Evolutionary conservation across 2,329 filamentous ascomycete species (phyloP).

Genomic region (Botrytis porri): DNA sequence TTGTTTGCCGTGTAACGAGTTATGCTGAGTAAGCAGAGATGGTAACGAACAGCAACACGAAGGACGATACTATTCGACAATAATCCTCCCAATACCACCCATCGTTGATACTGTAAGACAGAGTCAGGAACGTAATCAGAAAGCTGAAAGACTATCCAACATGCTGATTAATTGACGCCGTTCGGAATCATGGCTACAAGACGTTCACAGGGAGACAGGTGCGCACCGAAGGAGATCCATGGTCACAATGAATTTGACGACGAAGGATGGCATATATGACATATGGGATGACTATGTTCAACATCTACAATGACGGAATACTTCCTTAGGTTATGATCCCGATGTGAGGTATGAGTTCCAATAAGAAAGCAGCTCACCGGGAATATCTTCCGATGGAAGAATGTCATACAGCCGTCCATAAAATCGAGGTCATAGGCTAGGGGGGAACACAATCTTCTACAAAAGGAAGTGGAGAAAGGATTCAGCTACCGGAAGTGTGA

Average conservation of each 20-base stretch:
- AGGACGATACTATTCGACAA: not conserved
- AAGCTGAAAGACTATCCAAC: not conserved
- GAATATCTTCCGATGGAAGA: not conserved
- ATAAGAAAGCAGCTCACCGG: not conserved
- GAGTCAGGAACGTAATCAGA: not conserved
- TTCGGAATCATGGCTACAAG: not conserved
- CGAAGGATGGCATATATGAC: not conserved
- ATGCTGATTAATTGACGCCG: no score
- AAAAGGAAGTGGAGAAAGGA: not conserved
- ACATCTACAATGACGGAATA: not conserved
- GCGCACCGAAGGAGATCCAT: not conserved
- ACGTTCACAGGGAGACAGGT: not conserved
- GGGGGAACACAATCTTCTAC: not conserved
- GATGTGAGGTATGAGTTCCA: not conserved
- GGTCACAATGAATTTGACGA: not conserved
- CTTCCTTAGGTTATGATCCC: not conserved
- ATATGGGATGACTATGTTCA: not conserved
- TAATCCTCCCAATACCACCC: not conserved
- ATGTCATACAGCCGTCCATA: not conserved
- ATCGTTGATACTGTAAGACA: not conserved
- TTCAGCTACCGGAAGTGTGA: not conserved
- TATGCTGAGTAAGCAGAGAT: not conserved
- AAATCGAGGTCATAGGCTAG: not conserved
- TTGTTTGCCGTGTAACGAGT: not conserved
- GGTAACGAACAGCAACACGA: not conserved